Percentiles rank a stretch among this genome's conserved stretches.
Evolutionary conservation across 176 grass and related monocot genomes (phyloP).

Genomic region (Chloris gayana): DNA sequence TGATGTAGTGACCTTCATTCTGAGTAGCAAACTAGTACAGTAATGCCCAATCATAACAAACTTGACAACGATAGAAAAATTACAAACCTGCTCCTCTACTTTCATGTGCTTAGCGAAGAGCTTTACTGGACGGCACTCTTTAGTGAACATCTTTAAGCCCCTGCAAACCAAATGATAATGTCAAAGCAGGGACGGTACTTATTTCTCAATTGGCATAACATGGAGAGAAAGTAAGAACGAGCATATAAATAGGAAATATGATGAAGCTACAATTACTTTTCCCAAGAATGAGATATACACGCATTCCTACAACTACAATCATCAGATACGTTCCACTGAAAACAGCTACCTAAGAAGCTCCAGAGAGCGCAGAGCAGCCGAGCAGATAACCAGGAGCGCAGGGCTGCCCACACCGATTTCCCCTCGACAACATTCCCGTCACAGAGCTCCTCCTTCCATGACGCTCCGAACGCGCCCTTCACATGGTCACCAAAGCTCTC

Average conservation of each 20-base stretch:
- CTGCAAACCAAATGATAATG: constrained; percentile 44
- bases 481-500: constrained; percentile 75
- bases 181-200: background rate
- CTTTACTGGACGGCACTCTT: constrained; percentile 74
- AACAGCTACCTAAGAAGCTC: constrained; percentile 79
- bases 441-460: constrained; percentile 75
- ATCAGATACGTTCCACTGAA: background rate
- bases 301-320: background rate
- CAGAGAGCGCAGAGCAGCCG: constrained; percentile 74
- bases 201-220: background rate
- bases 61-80: constrained; percentile 11
- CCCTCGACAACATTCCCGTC: constrained; percentile 50
- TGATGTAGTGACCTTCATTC: too few relatives aligned
- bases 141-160: constrained; percentile 81
- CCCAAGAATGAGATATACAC: background rate
- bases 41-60: background rate
- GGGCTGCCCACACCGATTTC: constrained; percentile 60
- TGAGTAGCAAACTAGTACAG: too few relatives aligned
- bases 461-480: constrained; percentile 55
- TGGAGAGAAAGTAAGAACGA: background rate
- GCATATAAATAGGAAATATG: background rate
- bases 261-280: background rate
- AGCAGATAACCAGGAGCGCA: constrained; percentile 66
- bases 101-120: constrained; percentile 98
- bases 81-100: constrained; percentile 83